A percentile compares a stretch with the other conserved stretches of the same genome.
phyloP scores from a whole-genome alignment of 345 rosid genomes.

The Barbarea vulgaris region DNA sequence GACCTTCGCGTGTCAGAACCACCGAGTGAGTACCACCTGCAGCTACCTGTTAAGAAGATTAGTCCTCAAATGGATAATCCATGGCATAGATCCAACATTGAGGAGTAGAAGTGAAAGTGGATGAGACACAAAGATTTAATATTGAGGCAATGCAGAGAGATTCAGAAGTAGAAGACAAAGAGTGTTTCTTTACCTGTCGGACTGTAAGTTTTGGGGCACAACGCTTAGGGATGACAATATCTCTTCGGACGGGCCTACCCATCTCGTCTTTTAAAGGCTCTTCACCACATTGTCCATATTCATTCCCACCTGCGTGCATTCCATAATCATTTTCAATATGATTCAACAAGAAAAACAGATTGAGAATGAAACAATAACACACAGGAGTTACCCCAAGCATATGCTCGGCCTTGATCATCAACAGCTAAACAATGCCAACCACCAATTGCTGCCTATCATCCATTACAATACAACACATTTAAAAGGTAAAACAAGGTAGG shows the following conservation, averaged over 20 bases:
- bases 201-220: constrained; percentile 88
- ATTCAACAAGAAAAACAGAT: neutral
- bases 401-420: constrained; percentile 93
- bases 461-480: constrained; percentile 23
- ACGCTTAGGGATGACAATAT: constrained; percentile 83
- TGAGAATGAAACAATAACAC: neutral
- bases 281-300: constrained; percentile 99
- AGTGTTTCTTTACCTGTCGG: constrained; percentile 59
- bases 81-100: neutral
- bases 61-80: neutral
- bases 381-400: constrained; percentile 79
- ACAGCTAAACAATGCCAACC: constrained; percentile 99
- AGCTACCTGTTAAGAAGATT: constrained; percentile 62
- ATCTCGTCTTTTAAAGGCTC: constrained; percentile 87
- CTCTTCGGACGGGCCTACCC: constrained; percentile 80
- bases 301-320: constrained; percentile 76
- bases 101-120: neutral
- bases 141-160: neutral
- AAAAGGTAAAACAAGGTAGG: neutral
- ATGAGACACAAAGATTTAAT: constrained; percentile 5
- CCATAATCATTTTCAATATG: neutral
- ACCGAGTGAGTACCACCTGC: constrained; percentile 99
- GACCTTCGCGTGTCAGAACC: constrained; percentile 88
- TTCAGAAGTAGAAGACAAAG: neutral
- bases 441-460: constrained; percentile 88